A percentile compares a stretch with the other conserved stretches of the same genome.
Conservation (phyloP, 192 early-diverging fungal genomes). For the Entomortierella lignicola region DNA sequence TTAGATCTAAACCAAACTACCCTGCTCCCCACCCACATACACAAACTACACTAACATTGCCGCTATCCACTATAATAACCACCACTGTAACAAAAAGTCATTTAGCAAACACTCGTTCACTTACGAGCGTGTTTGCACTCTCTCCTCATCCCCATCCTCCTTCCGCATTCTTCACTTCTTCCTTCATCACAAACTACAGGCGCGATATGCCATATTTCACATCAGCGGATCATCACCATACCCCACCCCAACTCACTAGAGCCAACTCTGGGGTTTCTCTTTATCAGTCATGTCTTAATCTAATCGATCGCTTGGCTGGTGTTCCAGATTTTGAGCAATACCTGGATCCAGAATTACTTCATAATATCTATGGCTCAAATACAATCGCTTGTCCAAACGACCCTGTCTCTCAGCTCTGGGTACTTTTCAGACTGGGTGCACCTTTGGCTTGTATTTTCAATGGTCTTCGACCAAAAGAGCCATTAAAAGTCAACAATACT, state of each 20-base stretch:
- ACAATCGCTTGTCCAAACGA: constrained; percentile 52
- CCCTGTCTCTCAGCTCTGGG: constrained; percentile 79
- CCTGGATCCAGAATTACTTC: constrained; percentile 59
- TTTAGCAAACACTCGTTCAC: background rate
- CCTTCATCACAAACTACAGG: background rate
- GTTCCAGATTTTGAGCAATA: constrained; percentile 79
- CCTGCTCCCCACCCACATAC: background rate
- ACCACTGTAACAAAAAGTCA: background rate
- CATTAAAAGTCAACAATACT: constrained; percentile 59
- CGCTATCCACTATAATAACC: background rate
- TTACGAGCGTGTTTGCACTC: background rate
- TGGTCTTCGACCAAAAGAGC: constrained; percentile 70
- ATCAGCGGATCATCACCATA: constrained; percentile 15
- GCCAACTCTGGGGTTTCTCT: constrained; percentile 62
- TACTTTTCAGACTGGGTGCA: constrained; percentile 75
- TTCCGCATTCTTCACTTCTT: no score
- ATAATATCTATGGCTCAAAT: constrained; percentile 46
- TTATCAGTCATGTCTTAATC: constrained; percentile 78
- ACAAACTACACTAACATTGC: constrained; percentile 8
- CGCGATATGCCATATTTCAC: constrained; percentile 25
- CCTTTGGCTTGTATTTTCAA: constrained; percentile 80
- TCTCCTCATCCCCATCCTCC: constrained; percentile 6
- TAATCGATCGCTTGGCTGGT: constrained; percentile 75
- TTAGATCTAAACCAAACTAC: constrained; percentile 10
- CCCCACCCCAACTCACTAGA: constrained; percentile 33